phyloP scores from a whole-genome alignment of 192 early-diverging fungal species.

The Paraglomus brasilianum region DNA sequence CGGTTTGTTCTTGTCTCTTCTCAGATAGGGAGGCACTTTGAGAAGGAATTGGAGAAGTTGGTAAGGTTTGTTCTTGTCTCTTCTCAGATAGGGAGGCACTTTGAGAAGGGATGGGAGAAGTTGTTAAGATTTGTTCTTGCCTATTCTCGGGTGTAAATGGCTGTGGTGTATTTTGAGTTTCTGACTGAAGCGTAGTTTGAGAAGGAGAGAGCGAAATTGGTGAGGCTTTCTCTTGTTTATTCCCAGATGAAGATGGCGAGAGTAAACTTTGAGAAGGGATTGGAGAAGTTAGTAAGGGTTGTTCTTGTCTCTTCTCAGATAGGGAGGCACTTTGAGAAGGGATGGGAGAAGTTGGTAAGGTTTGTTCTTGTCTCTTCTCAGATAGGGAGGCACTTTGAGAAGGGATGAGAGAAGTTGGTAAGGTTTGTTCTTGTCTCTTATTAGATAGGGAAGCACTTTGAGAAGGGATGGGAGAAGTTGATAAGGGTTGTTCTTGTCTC shows the following conservation, averaged over 20 bases:
- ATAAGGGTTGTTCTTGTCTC: too few relatives aligned
- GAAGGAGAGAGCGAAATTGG: neutral
- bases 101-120: neutral
- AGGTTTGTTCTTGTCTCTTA: neutral
- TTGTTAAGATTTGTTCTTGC: neutral
- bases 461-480: neutral
- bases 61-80: too few relatives aligned
- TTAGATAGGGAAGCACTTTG: neutral
- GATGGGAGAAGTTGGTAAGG: too few relatives aligned
- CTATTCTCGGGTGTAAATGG: neutral
- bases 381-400: too few relatives aligned
- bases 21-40: too few relatives aligned
- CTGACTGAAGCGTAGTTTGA: neutral
- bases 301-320: too few relatives aligned
- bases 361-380: too few relatives aligned
- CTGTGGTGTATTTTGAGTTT: neutral
- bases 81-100: too few relatives aligned
- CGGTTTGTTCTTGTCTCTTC: too few relatives aligned
- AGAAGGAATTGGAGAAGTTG: too few relatives aligned
- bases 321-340: too few relatives aligned
- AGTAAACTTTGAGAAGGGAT: neutral
- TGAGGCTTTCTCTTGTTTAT: neutral
- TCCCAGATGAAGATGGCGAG: neutral
- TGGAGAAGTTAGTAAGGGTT: too few relatives aligned
- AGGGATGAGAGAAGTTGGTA: neutral